Evolutionary conservation across 148 eudicot genomes (phyloP).

Genomic region (Mesembryanthemum crystallinum): DNA sequence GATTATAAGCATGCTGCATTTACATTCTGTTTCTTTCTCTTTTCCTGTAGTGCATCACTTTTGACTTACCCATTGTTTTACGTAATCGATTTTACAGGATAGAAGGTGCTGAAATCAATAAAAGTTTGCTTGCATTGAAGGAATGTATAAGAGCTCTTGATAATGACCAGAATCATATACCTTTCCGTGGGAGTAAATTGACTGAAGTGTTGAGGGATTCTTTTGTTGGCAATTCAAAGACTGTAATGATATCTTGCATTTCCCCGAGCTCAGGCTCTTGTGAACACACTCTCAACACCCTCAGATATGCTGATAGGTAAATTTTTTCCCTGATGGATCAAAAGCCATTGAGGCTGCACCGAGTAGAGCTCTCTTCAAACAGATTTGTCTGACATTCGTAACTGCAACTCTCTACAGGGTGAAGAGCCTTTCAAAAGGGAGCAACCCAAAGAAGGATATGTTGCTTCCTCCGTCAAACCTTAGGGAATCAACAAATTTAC

Average conservation of each 20-base stretch:
- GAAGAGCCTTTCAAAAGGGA: conserved; percentile 96
- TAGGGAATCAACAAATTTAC: conserved; percentile 71
- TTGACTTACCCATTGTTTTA: neutral
- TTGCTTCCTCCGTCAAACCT: conserved; percentile 48
- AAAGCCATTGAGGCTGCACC: neutral
- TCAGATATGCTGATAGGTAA: conserved; percentile 98
- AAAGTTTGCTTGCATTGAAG: conserved; percentile 96
- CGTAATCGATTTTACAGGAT: conserved; percentile 28
- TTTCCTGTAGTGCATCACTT: neutral
- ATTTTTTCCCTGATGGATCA: neutral
- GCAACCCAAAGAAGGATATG: conserved; percentile 64
- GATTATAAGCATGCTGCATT: neutral
- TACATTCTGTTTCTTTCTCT: neutral
- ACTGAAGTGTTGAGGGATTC: conserved; percentile 98
- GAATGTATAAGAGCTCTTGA: conserved; percentile 99
- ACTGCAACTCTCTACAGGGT: conserved; percentile 47
- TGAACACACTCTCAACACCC: conserved; percentile 94
- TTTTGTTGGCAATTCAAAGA: conserved; percentile 95
- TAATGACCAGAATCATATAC: conserved; percentile 94
- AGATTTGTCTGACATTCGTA: neutral
- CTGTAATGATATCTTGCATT: conserved; percentile 98
- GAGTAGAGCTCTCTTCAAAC: neutral
- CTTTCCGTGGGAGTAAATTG: conserved; percentile 96
- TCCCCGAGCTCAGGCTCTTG: conserved; percentile 94
- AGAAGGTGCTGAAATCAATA: conserved; percentile 99